Evolutionary conservation across 768 basidiomycete species (phyloP).

Genomic region (Boletales sp.): DNA sequence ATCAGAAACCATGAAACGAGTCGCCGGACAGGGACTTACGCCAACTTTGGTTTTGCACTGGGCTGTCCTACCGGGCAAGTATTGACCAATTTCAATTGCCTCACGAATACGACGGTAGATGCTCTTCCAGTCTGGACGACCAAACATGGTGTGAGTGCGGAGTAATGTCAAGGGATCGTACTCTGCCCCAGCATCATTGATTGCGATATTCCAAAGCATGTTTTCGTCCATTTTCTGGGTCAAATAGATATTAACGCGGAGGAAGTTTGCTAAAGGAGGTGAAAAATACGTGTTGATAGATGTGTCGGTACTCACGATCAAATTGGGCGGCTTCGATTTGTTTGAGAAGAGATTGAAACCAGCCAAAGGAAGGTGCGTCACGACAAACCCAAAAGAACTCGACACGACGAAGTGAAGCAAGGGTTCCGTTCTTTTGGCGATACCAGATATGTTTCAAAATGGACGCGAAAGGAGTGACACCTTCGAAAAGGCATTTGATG

Average conservation of each 20-base stretch:
- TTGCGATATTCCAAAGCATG: constrained; percentile 89
- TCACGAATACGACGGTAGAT: constrained; percentile 74
- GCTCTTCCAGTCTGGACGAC: constrained; percentile 84
- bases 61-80: constrained; percentile 73
- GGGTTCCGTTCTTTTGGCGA: constrained; percentile 70
- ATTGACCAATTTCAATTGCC: constrained; percentile 79
- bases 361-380: constrained; percentile 95
- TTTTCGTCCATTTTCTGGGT: constrained; percentile 83
- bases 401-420: constrained; percentile 81
- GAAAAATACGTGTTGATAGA: constrained; percentile 3
- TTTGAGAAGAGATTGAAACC: constrained; percentile 89
- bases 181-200: constrained; percentile 81
- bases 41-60: constrained; percentile 83
- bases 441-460: constrained; percentile 98
- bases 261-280: constrained; percentile 70
- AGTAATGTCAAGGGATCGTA: constrained; percentile 89
- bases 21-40: constrained; percentile 43
- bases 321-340: constrained; percentile 87
- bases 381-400: constrained; percentile 95
- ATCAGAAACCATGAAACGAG: neutral
- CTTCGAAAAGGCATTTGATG: constrained; percentile 29
- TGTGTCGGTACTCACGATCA: constrained; percentile 60
- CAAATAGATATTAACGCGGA: constrained; percentile 88
- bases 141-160: constrained; percentile 85
- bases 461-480: constrained; percentile 92